Base-by-base conservation (phyloP, 202 grass and related monocot genomes). In the Musa balbisiana region DNA sequence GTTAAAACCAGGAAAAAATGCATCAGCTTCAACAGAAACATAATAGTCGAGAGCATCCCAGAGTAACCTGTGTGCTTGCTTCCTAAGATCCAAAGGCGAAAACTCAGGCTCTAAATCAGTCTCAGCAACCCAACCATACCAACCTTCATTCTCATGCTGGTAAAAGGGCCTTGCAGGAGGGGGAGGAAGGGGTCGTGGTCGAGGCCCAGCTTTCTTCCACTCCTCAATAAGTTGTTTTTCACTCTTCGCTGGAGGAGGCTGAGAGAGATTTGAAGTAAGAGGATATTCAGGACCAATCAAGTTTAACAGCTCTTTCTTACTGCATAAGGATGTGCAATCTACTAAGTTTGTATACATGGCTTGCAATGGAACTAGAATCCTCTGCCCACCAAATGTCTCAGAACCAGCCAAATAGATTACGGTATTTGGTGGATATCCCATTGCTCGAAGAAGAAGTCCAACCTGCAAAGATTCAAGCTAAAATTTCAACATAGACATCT, bases 81-180 rank as follows among this genome's bases (percentile, higher is more conserved):
- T 86, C 80, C 96, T 88, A 69, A 90, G 82, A 84, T 92, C 91
- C 72, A 80, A 49, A 2, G 84, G 84, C 9, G 69, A 87, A 17
- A 85, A 73, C 71, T 86, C 85, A 0, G 96, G 96, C 78, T 99
- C 96, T 33, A 23, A 85, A 19, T 88, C 91, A 79, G 87, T 87
- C 80, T 92, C 91, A 73, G 89, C 87, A 80, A 99, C 89, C 96
- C 96, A 99, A 49, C 96, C 96, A 88, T 99, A 99, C 96, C 96
- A 99, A 14, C 91, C 96, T 83, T 87, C 85, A 76, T 99, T 99
- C 80, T 99, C 96, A 71, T 99, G 91, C 3, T 80, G 85, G 83
- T 99, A 99, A 71, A 95, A 95, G 50, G 91, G 96, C 76, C 96
- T 89, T 62, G 89, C 91, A 25, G 96, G 96, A 80, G 96, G 96